These are phyloP conservation scores for Murraya paniculata DNA, from an alignment of 345 rosid species.

Conservation along the genomic window DNA sequence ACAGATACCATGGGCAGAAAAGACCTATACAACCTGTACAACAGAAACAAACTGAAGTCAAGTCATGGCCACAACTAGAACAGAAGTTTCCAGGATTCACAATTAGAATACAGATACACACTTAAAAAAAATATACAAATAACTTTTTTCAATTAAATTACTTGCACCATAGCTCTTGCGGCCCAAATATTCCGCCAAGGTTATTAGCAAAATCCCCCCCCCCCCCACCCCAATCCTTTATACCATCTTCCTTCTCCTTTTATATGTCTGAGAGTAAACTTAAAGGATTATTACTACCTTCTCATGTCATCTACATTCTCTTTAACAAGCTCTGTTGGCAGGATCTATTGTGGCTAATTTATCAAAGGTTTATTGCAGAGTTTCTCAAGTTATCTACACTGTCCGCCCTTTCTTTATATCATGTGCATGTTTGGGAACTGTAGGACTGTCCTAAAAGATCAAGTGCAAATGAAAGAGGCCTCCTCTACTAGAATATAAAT, in stretches of 20 bases:
- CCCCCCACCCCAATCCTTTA: not conserved
- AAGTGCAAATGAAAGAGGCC: not conserved
- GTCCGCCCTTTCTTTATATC: not conserved
- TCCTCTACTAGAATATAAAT: not conserved
- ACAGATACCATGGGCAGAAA: slow-evolving; percentile 80
- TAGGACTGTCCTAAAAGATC: not conserved
- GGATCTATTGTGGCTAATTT: not conserved
- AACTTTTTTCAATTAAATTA: not conserved
- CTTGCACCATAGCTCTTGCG: not conserved
- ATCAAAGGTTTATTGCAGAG: not conserved
- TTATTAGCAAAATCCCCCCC: not conserved
- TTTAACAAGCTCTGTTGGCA: not conserved
- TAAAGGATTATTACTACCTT: not conserved
- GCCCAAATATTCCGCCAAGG: not conserved
- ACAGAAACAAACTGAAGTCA: slow-evolving; percentile 2
- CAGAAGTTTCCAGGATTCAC: not conserved
- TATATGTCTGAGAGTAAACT: not conserved
- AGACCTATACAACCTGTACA: slow-evolving; percentile 71
- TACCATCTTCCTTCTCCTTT: not conserved
- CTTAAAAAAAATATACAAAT: too few species aligned
- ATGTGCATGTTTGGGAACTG: not conserved
- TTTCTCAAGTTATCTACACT: not conserved
- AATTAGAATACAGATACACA: not conserved
- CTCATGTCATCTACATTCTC: not conserved
- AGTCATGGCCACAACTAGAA: not conserved